Conservation (phyloP, 169 alveolate genomes). For the Theileria parva region DNA sequence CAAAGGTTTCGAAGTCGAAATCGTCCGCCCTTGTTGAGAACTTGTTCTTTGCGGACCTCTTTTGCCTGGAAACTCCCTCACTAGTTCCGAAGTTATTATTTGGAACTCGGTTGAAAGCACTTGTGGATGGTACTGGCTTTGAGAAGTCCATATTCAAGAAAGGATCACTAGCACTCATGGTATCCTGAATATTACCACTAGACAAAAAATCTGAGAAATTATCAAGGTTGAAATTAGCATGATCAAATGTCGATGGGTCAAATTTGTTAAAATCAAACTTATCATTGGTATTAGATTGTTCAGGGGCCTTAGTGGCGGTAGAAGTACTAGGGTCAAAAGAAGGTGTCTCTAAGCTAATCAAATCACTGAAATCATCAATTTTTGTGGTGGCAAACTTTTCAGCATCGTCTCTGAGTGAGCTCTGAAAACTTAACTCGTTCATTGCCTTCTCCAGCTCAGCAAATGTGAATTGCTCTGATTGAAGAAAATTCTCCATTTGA, state of each 20-base stretch:
- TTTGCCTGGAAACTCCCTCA: background rate
- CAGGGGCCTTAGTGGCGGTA: background rate
- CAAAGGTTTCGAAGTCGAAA: conserved; percentile 13
- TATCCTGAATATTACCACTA: background rate
- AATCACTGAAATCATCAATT: background rate
- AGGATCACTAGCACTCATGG: background rate
- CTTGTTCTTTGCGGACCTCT: conserved; percentile 4
- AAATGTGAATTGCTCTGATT: background rate
- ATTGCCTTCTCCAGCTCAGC: background rate
- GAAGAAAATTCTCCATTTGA: background rate
- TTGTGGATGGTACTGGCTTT: background rate
- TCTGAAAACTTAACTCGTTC: background rate
- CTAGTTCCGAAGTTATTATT: background rate
- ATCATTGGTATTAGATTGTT: background rate
- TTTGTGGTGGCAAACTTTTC: background rate
- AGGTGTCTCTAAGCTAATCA: background rate
- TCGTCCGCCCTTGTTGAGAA: background rate
- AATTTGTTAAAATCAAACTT: background rate
- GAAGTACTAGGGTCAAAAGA: background rate
- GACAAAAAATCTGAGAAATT: background rate
- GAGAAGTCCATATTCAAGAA: conserved; percentile 6
- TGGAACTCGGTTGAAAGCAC: background rate
- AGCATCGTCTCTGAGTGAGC: conserved; percentile 9
- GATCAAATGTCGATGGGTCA: background rate
- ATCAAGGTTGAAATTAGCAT: background rate